phyloP scores from a whole-genome alignment of 192 early-diverging fungal genomes.

The Linnemannia exigua region DNA sequence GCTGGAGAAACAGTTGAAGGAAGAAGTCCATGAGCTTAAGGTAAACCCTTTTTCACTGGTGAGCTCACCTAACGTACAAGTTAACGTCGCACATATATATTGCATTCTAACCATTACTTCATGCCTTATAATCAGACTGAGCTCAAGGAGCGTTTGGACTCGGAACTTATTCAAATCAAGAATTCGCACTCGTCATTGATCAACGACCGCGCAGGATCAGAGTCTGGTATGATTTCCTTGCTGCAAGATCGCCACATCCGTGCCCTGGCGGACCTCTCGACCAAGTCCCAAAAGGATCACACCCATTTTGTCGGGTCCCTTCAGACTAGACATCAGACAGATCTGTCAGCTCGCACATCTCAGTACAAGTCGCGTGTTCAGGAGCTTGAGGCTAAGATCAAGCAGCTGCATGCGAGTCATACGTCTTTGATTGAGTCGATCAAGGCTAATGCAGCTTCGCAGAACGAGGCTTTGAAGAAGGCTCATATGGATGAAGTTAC shows the following conservation, averaged over 20 bases:
- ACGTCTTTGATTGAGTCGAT: constrained; percentile 9
- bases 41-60: constrained; percentile 1
- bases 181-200: constrained; percentile 26
- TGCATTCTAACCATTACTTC: neutral
- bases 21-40: constrained; percentile 22
- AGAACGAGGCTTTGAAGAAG: constrained; percentile 3
- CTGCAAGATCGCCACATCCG: constrained; percentile 37
- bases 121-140: constrained; percentile 5
- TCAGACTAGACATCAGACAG: constrained; percentile 37
- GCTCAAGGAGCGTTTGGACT: constrained; percentile 25
- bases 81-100: too few relatives aligned
- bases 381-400: constrained; percentile 28
- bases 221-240: constrained; percentile 14
- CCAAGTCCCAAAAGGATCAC: constrained; percentile 20
- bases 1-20: constrained; percentile 7
- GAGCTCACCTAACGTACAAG: neutral
- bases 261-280: constrained; percentile 16
- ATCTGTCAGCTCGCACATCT: constrained; percentile 3
- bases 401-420: constrained; percentile 17
- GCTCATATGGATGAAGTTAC: constrained; percentile 7
- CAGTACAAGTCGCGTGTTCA: neutral
- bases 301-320: constrained; percentile 1
- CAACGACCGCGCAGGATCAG: constrained; percentile 9
- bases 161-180: constrained; percentile 32
- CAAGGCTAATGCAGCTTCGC: constrained; percentile 10